Base-by-base conservation (phyloP, 169 alveolate species). In the Cystoisospora suis region DNA sequence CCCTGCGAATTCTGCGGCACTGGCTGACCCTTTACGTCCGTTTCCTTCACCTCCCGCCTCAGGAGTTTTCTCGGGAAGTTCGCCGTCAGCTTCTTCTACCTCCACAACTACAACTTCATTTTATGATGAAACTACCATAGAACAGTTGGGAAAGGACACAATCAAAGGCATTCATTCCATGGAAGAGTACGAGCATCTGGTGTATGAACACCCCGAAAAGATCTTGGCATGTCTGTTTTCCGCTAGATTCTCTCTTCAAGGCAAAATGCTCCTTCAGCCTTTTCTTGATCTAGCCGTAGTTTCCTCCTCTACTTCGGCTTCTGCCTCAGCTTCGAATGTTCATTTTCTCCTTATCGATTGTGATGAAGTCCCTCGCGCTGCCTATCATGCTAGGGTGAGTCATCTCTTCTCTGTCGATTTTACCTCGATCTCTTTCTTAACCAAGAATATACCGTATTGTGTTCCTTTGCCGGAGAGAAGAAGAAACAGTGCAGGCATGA, bases 341-440 rank as follows among this genome's bases (percentile, higher is more conserved):
- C 61, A 32, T 0, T 88, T 88, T 45, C 87, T 88, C 46, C 40
- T 88, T 17, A 56, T 88, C 9, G 92, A 88, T 75, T 85, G 81
- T 42, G 92, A 88, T 75, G 87, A 75, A 53, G 92, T 88, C 72
- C 92, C 92, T n/a, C 75, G 92, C 5, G 92, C 92, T 23, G 92
- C 92, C 6, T 88, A 88, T 59, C 92, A 88, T 58, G 81, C 88
- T 23, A 49, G 88, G 3, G 92, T 88, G 44, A 44, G 92, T n/a
- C n/a, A n/a, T n/a, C n/a, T n/a, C n/a, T n/a, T n/a, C n/a, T n/a
- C n/a, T n/a, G n/a, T n/a, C n/a, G n/a, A n/a, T n/a, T n/a, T n/a
- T n/a, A n/a, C n/a, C n/a, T n/a, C n/a, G n/a, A n/a, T n/a, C n/a
- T n/a, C n/a, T n/a, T n/a, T n/a, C n/a, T n/a, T n/a, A n/a, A n/a